Evolutionary conservation across 78 protist species (phyloP), one percentile per base, ranked within the genome.

Genomic region (Monocercomonoides exilis): DNA sequence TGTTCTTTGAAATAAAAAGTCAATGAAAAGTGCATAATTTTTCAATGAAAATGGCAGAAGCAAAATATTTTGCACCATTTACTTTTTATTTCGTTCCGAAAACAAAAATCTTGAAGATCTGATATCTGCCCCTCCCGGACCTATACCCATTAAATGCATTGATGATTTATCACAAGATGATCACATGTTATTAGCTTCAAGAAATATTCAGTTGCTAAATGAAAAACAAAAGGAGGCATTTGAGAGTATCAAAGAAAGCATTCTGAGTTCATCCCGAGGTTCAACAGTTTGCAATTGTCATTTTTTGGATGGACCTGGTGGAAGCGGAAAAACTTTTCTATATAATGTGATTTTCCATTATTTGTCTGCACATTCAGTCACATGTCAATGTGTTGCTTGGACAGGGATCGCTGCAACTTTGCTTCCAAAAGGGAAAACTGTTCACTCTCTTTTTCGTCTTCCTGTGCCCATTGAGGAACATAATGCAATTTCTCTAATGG

Each of bases 221-320:
- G 21, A 54, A 11, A 21, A 54, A 21, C 70, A 54, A 54, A 54
- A 21, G 11, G 70, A 21, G 21, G 70, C 70, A 54, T 54, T 54
- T 54, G 70, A 54, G 70, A 21, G 38, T 21, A 54, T 54, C 77
- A 54, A 32, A 29, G 77, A 54, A 54, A 54, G 35, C 70, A 54
- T 54, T 21, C 21, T 21, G 38, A 21, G 38, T 21, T 11, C 70
- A 54, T 29, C 70, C 11, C 70, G 21, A 54, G 38, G 38, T 29
- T 29, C 70, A 54, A 11, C 11, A 11, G 70, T 29, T 54, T 54
- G 38, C 11, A 54, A 54, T 11, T 54, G 70, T 54, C 21, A 29
- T 34, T 80, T 80, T 33, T 35, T 80, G 44, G 82, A 80, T 80
- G 82, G 82, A 11, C 82, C 82, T 6, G 82, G 82, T 32, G 82